Conservation (phyloP, 2,329 filamentous ascomycete genomes). For the Pseudocercospora fijiensis region DNA sequence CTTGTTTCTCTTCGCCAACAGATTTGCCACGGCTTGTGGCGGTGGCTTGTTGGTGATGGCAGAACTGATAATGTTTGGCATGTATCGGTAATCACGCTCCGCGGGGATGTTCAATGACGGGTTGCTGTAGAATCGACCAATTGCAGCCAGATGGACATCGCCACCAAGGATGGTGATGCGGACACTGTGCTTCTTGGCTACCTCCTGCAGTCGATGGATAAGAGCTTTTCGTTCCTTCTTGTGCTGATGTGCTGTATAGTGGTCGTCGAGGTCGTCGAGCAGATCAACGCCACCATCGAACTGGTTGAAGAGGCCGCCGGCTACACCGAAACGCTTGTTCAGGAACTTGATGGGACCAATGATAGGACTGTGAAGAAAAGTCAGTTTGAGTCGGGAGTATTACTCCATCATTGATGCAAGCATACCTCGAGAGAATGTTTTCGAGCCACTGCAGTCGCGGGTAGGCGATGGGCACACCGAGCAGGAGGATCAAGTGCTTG, state of each 20-base stretch:
- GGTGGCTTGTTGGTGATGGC: constrained; percentile 69
- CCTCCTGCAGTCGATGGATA: constrained; percentile 62
- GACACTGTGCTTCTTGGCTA: constrained; percentile 56
- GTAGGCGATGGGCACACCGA: constrained; percentile 70
- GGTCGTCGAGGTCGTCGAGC: constrained; percentile 65
- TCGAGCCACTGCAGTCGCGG: constrained; percentile 91
- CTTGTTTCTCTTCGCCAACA: constrained; percentile 63
- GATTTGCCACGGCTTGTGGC: constrained; percentile 63
- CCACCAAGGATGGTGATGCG: constrained; percentile 64
- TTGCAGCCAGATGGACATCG: constrained; percentile 63
- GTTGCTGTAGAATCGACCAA: constrained; percentile 65
- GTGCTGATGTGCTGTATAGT: constrained; percentile 87
- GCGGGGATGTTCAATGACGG: constrained; percentile 56
- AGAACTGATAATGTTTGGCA: constrained; percentile 63
- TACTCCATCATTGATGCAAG: constrained; percentile 27
- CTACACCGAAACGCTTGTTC: constrained; percentile 85
- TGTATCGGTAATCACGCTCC: constrained; percentile 62
- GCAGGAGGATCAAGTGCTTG: constrained; percentile 62
- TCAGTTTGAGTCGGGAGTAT: background rate
- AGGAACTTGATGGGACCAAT: constrained; percentile 86
- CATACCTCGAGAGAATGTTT: constrained; percentile 64
- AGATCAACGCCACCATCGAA: constrained; percentile 77
- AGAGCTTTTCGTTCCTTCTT: constrained; percentile 81
- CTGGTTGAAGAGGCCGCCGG: constrained; percentile 83
- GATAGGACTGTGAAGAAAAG: constrained; percentile 60